Evolutionary conservation across 1,139 yeast genomes (phyloP), one percentile per base, ranked within the genome.

Genomic region (Sugiyamaella sp.): DNA sequence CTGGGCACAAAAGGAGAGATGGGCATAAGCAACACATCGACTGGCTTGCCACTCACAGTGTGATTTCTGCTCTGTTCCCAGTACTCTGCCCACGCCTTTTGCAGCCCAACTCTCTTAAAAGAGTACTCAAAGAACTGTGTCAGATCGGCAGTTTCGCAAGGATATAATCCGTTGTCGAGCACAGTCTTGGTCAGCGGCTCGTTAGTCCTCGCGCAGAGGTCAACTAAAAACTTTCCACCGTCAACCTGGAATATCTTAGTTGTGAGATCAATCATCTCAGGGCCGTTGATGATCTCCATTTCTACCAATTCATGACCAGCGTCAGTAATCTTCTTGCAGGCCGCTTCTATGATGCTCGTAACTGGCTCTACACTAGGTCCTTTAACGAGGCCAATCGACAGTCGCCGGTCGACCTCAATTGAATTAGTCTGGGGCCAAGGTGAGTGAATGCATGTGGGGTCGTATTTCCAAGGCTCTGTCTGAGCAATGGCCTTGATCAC

Each of bases 381-480:
- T 38, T 58, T 60, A 57, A 70, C 60, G 8, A 71, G 54, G 2
- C 74, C 74, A 48, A 71, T 61, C 8, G 62, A 37, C 6, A 46
- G 20, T 6, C 45, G 35, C 1, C 37, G 16, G 6, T 19, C 8
- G n/a, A 24, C 38, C 37, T 38, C 35, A 12, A 52, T 3, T 73
- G 17, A 6, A 16, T 67, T n/a, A 51, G 66, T 16, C 71, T 76
- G 29, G 65, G 47, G 42, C 59, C 59, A 56, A 0, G 59, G 59
- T 10, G 57, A 47, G 40, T 51, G 53, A 24, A 25, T 22, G 17
- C 50, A 46, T 14, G 58, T 57, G 9, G 80, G 80, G 63, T 85
- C 89, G 10, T 67, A 59, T 17, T 68, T 69, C 89, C 89, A 84
- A 14, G 86, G 85, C 59, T 80, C 72, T 19, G 77, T 73, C 52